Evolutionary conservation across 2,329 filamentous ascomycete species (phyloP), one percentile per base, ranked within the genome.

Genomic region (Ophiosphaerella herpotricha): DNA sequence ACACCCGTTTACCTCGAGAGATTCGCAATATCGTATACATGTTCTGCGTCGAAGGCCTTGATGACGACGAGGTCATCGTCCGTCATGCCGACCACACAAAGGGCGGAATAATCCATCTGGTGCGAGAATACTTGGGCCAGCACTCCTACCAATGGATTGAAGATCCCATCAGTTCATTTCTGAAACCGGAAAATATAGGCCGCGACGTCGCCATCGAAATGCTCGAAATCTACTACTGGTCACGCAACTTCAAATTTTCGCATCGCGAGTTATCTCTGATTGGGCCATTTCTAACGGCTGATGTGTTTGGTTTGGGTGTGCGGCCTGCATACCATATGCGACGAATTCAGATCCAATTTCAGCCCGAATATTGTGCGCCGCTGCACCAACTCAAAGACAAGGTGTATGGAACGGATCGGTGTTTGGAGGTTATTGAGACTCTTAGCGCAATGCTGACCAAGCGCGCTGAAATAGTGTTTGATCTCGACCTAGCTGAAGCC

Each of bases 31-130:
- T 52, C 21, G 50, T 64, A 45, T 57, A 61, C 34, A 42, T 49
- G 3, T 62, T 53, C 31, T 62, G 55, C 13, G 50, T 61, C 7
- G 50, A 62, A 38, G 54, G 61, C 9, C 14, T 36, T 4, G 53
- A 54, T 12, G 61, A 64, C 40, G 54, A 62, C 18, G 59, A 64
- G 26, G 59, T 64, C 12, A 52, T 64, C 8, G 49, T 64, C 13
- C 54, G 61, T 8, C 52, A 46, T n/a, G 32, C 46, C 7, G 9
- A 31, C 5, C 40, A 37, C 6, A 23, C 26, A 1, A 40, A 43
- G 2, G 34, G 47, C 33, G 26, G 35, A 18, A 53, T 46, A 9
- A 14, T 13, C 5, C 26, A 61, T n/a, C 54, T 64, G 32, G 48
- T 58, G 18, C 57, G 61, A 36, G 49, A 62, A 9, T 39, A 48